Evolutionary conservation across 2,329 filamentous ascomycete genomes (phyloP).

Genomic region (Lecanicillium sp.): DNA sequence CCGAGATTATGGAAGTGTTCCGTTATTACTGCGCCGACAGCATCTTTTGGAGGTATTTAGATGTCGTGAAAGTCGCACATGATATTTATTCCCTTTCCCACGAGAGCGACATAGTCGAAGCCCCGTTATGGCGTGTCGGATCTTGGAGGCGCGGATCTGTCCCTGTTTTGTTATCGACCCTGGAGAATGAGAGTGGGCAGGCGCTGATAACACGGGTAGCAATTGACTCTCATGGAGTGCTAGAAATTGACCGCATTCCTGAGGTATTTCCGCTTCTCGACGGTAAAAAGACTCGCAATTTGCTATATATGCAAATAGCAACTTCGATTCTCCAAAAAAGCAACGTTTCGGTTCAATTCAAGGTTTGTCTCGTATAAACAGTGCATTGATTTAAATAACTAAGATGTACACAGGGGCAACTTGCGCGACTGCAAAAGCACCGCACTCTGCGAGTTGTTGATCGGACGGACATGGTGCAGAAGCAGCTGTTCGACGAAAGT

Average conservation of each 20-base stretch:
- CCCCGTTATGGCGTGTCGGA: background rate
- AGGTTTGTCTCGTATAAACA: background rate
- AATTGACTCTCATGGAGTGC: background rate
- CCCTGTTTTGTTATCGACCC: background rate
- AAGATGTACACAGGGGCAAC: background rate
- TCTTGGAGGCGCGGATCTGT: background rate
- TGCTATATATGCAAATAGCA: background rate
- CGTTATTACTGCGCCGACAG: background rate
- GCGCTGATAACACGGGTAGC: background rate
- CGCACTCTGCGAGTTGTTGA: too few relatives aligned
- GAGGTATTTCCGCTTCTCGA: background rate
- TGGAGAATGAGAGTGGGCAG: background rate
- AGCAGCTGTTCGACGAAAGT: too few relatives aligned
- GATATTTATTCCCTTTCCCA: background rate
- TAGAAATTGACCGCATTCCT: background rate
- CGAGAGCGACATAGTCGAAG: background rate
- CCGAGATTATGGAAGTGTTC: background rate
- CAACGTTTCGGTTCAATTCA: background rate
- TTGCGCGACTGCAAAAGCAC: background rate
- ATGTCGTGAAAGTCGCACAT: background rate
- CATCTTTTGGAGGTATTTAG: background rate
- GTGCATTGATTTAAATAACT: too few relatives aligned
- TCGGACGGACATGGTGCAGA: too few relatives aligned
- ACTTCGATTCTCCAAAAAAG: background rate
- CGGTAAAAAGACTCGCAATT: background rate